phyloP scores from a whole-genome alignment of 306 rosid genomes.

The Sophora flavescens region DNA sequence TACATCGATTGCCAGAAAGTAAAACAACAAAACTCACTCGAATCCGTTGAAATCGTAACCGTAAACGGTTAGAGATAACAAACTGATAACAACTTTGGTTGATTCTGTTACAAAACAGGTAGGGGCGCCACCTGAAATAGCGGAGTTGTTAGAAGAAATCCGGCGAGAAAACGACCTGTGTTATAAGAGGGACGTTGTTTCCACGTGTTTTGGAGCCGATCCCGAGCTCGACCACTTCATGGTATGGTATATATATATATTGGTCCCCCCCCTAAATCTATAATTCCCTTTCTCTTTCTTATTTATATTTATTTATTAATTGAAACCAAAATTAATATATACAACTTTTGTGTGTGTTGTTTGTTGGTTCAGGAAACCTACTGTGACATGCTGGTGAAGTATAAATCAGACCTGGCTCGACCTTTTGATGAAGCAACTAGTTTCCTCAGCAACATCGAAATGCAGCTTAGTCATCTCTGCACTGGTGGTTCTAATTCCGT shows the following conservation, averaged over 20 bases:
- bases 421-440: slow-evolving; percentile 94
- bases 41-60: background rate
- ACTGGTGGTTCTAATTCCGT: slow-evolving; percentile 57
- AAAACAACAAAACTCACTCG: slow-evolving; percentile 7
- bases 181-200: slow-evolving; percentile 57
- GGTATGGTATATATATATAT: slow-evolving; percentile 59
- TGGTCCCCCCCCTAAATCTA: slow-evolving; percentile 50
- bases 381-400: slow-evolving; percentile 81
- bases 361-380: slow-evolving; percentile 73
- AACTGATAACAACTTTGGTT: background rate
- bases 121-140: slow-evolving; percentile 96
- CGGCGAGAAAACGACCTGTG: slow-evolving; percentile 69
- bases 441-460: slow-evolving; percentile 88
- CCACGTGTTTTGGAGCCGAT: slow-evolving; percentile 97
- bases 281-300: background rate
- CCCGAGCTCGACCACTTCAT: slow-evolving; percentile 99
- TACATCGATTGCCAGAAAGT: slow-evolving; percentile 98
- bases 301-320: background rate
- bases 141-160: slow-evolving; percentile 80
- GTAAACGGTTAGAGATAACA: slow-evolving; percentile 31
- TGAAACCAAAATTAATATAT: background rate
- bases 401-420: slow-evolving; percentile 84
- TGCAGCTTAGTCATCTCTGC: slow-evolving; percentile 81
- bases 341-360: slow-evolving; percentile 39
- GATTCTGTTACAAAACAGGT: slow-evolving; percentile 52